Base-by-base conservation (phyloP, 2,329 filamentous ascomycete genomes). In the Penicillium sclerotiorum region DNA sequence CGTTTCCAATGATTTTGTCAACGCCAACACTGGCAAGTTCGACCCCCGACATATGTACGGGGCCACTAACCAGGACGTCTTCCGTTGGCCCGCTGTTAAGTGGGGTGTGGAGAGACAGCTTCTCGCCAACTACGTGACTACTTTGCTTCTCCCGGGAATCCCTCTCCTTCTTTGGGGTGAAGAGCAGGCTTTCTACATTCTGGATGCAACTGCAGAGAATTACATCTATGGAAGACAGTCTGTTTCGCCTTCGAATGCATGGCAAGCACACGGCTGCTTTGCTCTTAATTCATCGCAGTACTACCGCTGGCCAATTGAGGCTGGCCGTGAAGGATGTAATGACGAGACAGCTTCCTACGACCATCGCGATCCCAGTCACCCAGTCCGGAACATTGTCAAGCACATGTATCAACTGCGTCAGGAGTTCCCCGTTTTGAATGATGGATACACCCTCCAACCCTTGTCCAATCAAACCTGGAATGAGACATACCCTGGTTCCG, bases 21-120 rank as follows among this genome's bases (percentile, higher is more conserved):
- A 85, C 56, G 73, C 79, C 1, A 80, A 83, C 60, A 85, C 80
- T 2, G 82, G 81, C 23, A 65, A 78, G 46, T 83, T 84, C 48
- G 84, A 87, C 56, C 84, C 84, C 3, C 77, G 84, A 4, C 83
- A 86, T 59, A 79, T 86, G 76, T 86, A 78, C 62, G 83, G 83
- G 39, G 76, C 79, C 2, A 83, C 81, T 7, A 86, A 86, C 61
- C 84, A 87, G 68, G 84, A 86, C 62, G 81, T 86, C 7, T 82
- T 86, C 62, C 76, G 83, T 36, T 86, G 83, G 83, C 83, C 83
- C 17, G 76, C 81, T 11, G 72, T 86, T 27, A 68, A 73, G 36
- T 76, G 81, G 49, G 83, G 83, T 9, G 79, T 80, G 0, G 73
- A 84, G 56, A 74, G 80, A 37, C 78, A 82, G 63, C 66, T 85